phyloP scores from a whole-genome alignment of 805 yeast species.

The Myxozyma sirexii region DNA sequence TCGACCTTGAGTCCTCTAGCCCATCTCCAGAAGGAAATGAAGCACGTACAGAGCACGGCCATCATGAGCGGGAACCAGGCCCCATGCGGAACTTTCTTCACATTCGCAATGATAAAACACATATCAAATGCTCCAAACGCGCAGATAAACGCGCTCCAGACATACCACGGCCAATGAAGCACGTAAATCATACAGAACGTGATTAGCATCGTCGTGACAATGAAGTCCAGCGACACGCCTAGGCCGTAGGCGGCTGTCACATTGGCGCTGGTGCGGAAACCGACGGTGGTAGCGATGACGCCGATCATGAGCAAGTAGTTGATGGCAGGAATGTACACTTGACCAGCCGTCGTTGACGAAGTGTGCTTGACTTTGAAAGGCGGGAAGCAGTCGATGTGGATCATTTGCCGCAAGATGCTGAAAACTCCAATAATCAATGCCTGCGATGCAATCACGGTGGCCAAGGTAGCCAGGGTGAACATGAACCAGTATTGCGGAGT shows the following conservation, averaged over 20 bases:
- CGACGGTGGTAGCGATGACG: conserved; percentile 53
- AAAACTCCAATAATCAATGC: conserved; percentile 61
- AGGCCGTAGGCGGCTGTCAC: conserved; percentile 65
- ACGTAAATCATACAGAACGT: conserved; percentile 52
- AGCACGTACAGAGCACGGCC: conserved; percentile 45
- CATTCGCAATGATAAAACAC: conserved; percentile 51
- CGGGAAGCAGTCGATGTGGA: conserved; percentile 59
- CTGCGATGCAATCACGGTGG: conserved; percentile 63
- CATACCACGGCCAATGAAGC: conserved; percentile 45
- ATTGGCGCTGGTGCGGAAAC: conserved; percentile 48
- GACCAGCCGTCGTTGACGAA: conserved; percentile 51
- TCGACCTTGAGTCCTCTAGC: conserved; percentile 47
- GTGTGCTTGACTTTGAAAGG: conserved; percentile 51
- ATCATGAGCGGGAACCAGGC: conserved; percentile 64
- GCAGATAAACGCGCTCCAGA: conserved; percentile 45
- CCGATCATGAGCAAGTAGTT: conserved; percentile 57
- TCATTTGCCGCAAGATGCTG: conserved; percentile 55
- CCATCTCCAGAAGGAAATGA: conserved; percentile 55
- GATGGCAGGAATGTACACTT: conserved; percentile 55
- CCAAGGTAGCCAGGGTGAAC: conserved; percentile 55
- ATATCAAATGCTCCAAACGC: conserved; percentile 53
- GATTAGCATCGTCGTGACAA: conserved; percentile 54
- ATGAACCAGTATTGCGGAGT: conserved; percentile 53
- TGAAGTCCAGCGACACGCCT: conserved; percentile 59
- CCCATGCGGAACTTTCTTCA: conserved; percentile 58